Evolutionary conservation across 441 rosid genomes (phyloP).

Genomic region (Aquilaria agallochum): DNA sequence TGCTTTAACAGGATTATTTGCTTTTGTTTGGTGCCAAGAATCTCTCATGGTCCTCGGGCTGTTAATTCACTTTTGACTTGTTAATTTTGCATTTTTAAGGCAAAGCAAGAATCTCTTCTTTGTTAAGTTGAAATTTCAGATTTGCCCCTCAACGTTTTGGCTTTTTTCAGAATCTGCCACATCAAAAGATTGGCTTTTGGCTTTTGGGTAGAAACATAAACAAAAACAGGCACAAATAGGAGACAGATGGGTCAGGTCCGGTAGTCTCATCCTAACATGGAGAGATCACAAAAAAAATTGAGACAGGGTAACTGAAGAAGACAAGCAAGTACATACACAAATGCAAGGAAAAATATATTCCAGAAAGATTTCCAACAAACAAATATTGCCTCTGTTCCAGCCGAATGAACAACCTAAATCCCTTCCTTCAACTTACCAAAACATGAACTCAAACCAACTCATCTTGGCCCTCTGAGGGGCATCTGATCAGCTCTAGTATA

Average conservation of each 20-base stretch:
- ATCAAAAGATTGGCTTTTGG: constrained; percentile 15
- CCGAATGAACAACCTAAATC: constrained; percentile 63
- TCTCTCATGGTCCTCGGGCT: constrained; percentile 16
- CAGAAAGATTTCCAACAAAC: constrained; percentile 21
- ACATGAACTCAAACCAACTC: constrained; percentile 43
- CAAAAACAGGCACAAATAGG: constrained; percentile 38
- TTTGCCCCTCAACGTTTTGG: background rate
- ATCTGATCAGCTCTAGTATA: constrained; percentile 84
- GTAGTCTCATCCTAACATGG: constrained; percentile 25
- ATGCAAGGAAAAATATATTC: constrained; percentile 12
- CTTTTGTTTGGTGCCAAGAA: constrained; percentile 35
- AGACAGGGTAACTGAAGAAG: constrained; percentile 12
- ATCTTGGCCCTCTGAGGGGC: constrained; percentile 86
- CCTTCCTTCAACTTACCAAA: constrained; percentile 22
- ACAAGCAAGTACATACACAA: constrained; percentile 19
- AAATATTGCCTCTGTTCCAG: constrained; percentile 27
- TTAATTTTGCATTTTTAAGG: constrained; percentile 4
- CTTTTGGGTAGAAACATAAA: constrained; percentile 17
- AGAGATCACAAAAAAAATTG: constrained; percentile 30
- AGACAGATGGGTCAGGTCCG: constrained; percentile 93
- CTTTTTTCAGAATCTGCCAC: too few relatives aligned
- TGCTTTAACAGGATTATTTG: constrained; percentile 3
- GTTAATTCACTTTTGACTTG: constrained; percentile 38
- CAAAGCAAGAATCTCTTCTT: background rate
- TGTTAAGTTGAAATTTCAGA: constrained; percentile 6